Evolutionary conservation across 371 early-diverging fungal species (phyloP).

Genomic region (Mortierella sp.): DNA sequence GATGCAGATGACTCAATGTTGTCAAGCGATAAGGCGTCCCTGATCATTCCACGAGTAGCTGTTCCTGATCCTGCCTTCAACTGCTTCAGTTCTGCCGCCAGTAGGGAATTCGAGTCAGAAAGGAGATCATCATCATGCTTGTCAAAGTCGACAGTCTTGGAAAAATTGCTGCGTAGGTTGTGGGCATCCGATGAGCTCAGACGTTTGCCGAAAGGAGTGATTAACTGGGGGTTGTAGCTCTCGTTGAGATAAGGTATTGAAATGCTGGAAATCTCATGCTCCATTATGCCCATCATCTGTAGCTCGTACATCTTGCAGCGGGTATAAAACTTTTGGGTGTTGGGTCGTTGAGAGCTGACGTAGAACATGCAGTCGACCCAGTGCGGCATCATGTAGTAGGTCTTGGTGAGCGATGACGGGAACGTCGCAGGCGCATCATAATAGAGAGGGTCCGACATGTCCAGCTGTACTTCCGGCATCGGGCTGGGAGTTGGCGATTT

Average conservation of each 20-base stretch:
- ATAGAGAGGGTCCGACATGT: slow-evolving; percentile 71
- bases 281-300: slow-evolving; percentile 87
- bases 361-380: slow-evolving; percentile 96
- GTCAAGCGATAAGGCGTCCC: slow-evolving; percentile 38
- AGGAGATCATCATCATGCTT: slow-evolving; percentile 70
- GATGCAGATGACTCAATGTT: slow-evolving; percentile 22
- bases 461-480: slow-evolving; percentile 47
- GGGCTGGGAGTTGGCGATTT: slow-evolving; percentile 32
- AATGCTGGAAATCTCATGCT: slow-evolving; percentile 72
- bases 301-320: slow-evolving; percentile 89
- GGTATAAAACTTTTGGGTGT: slow-evolving; percentile 71
- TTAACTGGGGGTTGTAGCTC: slow-evolving; percentile 41
- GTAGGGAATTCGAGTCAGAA: slow-evolving; percentile 34
- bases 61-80: slow-evolving; percentile 26
- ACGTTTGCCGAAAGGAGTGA: slow-evolving; percentile 35
- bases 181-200: slow-evolving; percentile 44
- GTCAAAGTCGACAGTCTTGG: slow-evolving; percentile 60
- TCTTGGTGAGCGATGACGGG: slow-evolving; percentile 57
- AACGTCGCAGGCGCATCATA: slow-evolving; percentile 60
- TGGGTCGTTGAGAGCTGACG: slow-evolving; percentile 68
- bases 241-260: slow-evolving; percentile 70
- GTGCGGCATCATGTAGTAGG: slow-evolving; percentile 86
- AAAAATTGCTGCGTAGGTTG: slow-evolving; percentile 13
- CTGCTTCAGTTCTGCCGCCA: slow-evolving; percentile 37
- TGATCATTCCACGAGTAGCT: slow-evolving; percentile 18